A percentile compares a stretch with the other conserved stretches of the same genome.
These are phyloP conservation scores for Neurospora sp. DNA, from an alignment of 495 filamentous ascomycete species.

Conservation along the genomic window DNA sequence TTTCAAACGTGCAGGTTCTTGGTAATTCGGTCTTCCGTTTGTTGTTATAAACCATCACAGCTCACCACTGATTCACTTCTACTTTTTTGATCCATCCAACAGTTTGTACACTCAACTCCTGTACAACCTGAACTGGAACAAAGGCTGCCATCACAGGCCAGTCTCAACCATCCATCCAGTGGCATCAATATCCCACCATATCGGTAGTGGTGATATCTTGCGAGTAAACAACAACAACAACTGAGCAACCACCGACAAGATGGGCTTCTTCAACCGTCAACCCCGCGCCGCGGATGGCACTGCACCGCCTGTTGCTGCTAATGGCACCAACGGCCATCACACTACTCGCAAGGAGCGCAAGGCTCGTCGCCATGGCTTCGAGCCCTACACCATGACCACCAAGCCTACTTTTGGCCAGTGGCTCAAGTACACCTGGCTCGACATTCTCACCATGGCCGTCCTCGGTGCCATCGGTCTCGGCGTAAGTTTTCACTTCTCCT, in stretches of 20 bases:
- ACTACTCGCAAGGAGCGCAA: constrained; percentile 4
- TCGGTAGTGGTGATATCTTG: background rate
- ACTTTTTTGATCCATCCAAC: background rate
- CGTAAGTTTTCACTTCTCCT: constrained; percentile 27
- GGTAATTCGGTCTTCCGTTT: background rate
- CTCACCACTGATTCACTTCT: background rate
- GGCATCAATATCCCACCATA: no score
- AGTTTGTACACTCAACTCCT: background rate
- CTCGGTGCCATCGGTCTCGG: constrained; percentile 49
- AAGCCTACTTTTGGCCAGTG: constrained; percentile 44
- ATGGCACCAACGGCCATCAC: constrained; percentile 2
- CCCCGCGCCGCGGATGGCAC: background rate
- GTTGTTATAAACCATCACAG: background rate
- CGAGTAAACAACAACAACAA: background rate
- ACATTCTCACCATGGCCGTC: constrained; percentile 46
- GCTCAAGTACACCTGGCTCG: constrained; percentile 47
- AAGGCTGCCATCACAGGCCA: background rate
- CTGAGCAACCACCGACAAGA: background rate
- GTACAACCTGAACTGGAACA: background rate
- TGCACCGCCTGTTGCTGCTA: background rate
- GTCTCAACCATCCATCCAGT: background rate
- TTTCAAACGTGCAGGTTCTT: background rate
- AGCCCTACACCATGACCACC: constrained; percentile 28
- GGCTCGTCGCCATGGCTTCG: constrained; percentile 1
- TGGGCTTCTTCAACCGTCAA: constrained; percentile 8